Evolutionary conservation across 2,329 filamentous ascomycete species (phyloP).

Genomic region (Aureobasidium uvarum): DNA sequence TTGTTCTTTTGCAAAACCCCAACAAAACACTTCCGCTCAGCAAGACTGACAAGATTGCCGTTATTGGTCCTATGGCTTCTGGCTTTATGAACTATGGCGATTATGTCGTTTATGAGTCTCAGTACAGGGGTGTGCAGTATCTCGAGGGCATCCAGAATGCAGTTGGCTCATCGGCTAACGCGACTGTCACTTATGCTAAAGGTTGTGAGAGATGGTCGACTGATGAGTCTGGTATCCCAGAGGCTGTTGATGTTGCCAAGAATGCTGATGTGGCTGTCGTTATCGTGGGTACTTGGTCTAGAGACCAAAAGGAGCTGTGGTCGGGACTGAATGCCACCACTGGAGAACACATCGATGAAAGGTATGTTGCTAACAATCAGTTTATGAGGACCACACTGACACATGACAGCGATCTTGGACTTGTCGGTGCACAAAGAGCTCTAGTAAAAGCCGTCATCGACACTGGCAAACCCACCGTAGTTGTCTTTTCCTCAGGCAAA

Average conservation of each 20-base stretch:
- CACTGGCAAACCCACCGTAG: constrained; percentile 65
- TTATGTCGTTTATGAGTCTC: constrained; percentile 66
- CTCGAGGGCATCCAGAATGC: constrained; percentile 65
- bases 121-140: constrained; percentile 65
- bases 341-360: constrained; percentile 68
- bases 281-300: constrained; percentile 71
- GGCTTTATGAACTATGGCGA: constrained; percentile 73
- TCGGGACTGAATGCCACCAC: constrained; percentile 69
- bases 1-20: constrained; percentile 72
- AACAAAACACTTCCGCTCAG: constrained; percentile 61
- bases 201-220: constrained; percentile 72
- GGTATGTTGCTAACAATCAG: constrained; percentile 64
- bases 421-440: constrained; percentile 67
- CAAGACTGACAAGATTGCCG: constrained; percentile 64
- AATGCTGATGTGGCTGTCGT: constrained; percentile 70
- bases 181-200: constrained; percentile 63
- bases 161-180: constrained; percentile 48
- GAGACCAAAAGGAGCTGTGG: constrained; percentile 72
- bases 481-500: constrained; percentile 68
- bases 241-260: constrained; percentile 64
- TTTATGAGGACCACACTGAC: constrained; percentile 72
- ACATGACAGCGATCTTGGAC: constrained; percentile 57
- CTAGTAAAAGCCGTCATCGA: constrained; percentile 66
- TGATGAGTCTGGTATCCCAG: constrained; percentile 64
- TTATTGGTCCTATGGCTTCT: constrained; percentile 73